A percentile compares a stretch with the other conserved stretches of the same genome.
Evolutionary conservation across 305 asterid genomes (phyloP).

Genomic region (Rubia balearica): DNA sequence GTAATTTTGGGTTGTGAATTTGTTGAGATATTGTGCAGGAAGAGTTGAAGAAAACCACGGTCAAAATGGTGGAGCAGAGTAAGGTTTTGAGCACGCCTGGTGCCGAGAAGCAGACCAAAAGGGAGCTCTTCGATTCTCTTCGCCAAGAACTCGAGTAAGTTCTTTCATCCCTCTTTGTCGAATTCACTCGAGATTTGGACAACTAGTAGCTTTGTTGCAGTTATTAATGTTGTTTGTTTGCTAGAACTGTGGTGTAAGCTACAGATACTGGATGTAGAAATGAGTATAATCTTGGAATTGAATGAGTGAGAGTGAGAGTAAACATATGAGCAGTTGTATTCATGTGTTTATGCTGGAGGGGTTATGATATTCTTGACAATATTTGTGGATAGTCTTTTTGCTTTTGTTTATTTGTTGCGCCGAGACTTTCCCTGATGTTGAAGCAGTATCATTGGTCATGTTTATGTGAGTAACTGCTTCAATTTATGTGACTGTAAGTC

Average conservation of each 20-base stretch:
- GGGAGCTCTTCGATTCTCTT: conserved; percentile 84
- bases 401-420: neutral
- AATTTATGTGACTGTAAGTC: neutral
- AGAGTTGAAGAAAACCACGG: conserved; percentile 73
- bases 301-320: neutral
- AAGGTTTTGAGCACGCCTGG: conserved; percentile 83
- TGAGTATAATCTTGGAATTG: neutral
- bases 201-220: neutral
- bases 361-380: neutral
- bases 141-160: conserved; percentile 93
- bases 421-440: neutral
- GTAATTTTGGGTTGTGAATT: neutral
- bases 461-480: neutral
- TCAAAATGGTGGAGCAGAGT: conserved; percentile 95
- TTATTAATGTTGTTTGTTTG: neutral
- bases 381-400: neutral
- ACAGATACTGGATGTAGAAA: neutral
- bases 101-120: conserved; percentile 84
- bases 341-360: neutral
- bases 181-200: neutral
- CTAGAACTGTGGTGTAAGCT: neutral
- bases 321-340: neutral
- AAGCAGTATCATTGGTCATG: neutral
- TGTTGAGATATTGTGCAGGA: conserved; percentile 36
- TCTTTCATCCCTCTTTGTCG: neutral